Percentiles rank a stretch among this genome's conserved stretches.
phyloP scores from a whole-genome alignment of 805 yeast species.

The Candida dajiaensis region DNA sequence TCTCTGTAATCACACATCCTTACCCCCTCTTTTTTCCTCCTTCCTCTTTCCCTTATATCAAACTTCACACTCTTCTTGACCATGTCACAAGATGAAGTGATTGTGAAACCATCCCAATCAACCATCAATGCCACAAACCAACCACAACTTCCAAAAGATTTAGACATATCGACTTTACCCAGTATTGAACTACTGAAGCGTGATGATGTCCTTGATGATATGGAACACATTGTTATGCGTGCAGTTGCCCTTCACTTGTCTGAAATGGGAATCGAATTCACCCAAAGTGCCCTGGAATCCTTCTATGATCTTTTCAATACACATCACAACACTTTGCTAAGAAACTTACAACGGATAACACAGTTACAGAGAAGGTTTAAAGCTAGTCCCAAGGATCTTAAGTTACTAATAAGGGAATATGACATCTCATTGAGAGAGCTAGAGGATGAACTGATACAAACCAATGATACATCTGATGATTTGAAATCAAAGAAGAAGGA shows the following conservation, averaged over 20 bases:
- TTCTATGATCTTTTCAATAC: conserved; percentile 29
- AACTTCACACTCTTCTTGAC: too few relatives aligned
- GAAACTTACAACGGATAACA: conserved; percentile 41
- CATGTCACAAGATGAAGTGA: neutral
- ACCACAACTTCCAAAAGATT: neutral
- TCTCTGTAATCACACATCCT: too few relatives aligned
- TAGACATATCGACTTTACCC: neutral
- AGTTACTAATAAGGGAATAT: conserved; percentile 38
- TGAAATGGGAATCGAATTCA: conserved; percentile 26
- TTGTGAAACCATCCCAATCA: neutral
- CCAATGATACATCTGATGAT: conserved; percentile 15
- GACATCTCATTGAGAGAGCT: conserved; percentile 35
- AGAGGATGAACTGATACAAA: conserved; percentile 28
- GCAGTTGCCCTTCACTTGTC: conserved; percentile 33
- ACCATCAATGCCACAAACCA: neutral
- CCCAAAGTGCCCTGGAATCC: conserved; percentile 32
- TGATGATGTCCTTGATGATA: conserved; percentile 16
- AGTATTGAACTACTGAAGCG: neutral
- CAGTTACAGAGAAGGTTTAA: conserved; percentile 54
- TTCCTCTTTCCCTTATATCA: too few relatives aligned
- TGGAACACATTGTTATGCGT: conserved; percentile 27
- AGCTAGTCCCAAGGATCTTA: conserved; percentile 49
- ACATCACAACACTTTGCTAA: conserved; percentile 34
- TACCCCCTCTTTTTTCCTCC: too few relatives aligned
- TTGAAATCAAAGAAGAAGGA: conserved; percentile 13